Conservation (phyloP, 2,329 filamentous ascomycete species). For the Fusarium armeniacum region DNA sequence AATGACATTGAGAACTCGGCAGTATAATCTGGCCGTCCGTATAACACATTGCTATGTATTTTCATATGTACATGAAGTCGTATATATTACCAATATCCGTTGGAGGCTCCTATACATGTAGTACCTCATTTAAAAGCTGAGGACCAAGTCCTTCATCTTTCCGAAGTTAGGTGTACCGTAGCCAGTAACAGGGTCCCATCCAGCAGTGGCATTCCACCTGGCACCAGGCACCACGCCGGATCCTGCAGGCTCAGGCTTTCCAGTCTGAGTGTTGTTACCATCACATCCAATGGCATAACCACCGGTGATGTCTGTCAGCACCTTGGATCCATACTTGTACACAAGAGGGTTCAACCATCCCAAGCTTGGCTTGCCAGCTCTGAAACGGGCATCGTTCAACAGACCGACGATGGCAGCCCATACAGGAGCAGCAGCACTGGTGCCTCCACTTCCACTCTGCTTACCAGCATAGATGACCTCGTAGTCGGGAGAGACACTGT, state of each 20-base stretch:
- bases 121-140: slow-evolving; percentile 1
- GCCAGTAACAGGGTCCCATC: slow-evolving; percentile 44
- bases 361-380: slow-evolving; percentile 59
- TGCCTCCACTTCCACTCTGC: slow-evolving; percentile 51
- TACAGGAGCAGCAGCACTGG: slow-evolving; percentile 62
- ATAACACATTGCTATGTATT: not conserved
- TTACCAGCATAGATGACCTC: slow-evolving; percentile 52
- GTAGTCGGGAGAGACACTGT: slow-evolving; percentile 67
- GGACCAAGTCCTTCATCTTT: slow-evolving; percentile 38
- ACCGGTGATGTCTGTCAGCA: slow-evolving; percentile 48
- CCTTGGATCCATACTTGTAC: slow-evolving; percentile 51
- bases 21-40: not conserved
- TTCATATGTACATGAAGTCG: not conserved
- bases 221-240: slow-evolving; percentile 38
- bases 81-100: not conserved
- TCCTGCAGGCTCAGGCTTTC: slow-evolving; percentile 23
- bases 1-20: not conserved
- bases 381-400: slow-evolving; percentile 63
- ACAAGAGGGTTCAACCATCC: slow-evolving; percentile 66
- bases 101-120: not conserved
- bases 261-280: slow-evolving; percentile 40
- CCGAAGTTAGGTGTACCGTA: slow-evolving; percentile 42
- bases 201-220: slow-evolving; percentile 43
- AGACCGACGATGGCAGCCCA: slow-evolving; percentile 63
- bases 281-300: slow-evolving; percentile 54